Evolutionary conservation across 1,139 yeast genomes (phyloP).

Genomic region (Maudiozyma humilis): DNA sequence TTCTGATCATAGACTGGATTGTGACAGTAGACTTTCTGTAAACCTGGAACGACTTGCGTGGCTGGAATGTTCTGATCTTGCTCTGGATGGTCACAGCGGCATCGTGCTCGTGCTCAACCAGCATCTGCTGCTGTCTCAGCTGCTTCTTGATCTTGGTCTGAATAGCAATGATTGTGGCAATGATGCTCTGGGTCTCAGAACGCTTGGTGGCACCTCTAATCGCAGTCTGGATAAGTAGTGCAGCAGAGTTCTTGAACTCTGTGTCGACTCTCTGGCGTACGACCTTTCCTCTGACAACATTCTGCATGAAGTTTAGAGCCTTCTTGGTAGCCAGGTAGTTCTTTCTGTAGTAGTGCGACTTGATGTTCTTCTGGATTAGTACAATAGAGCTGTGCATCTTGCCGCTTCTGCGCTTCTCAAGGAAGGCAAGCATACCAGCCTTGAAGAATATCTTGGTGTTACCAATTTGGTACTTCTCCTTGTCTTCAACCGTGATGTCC

Average conservation of each 20-base stretch:
- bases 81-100: slow-evolving; percentile 69
- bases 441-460: slow-evolving; percentile 91
- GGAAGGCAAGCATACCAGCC: slow-evolving; percentile 91
- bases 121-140: slow-evolving; percentile 46
- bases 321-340: slow-evolving; percentile 48
- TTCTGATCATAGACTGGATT: slow-evolving; percentile 73
- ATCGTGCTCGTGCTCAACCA: slow-evolving; percentile 42
- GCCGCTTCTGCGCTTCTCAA: slow-evolving; percentile 80
- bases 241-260: slow-evolving; percentile 58
- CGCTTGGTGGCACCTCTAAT: slow-evolving; percentile 63
- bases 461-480: slow-evolving; percentile 73
- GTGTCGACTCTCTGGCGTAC: slow-evolving; percentile 50
- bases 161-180: slow-evolving; percentile 47
- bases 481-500: slow-evolving; percentile 53
- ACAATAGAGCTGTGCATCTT: slow-evolving; percentile 76
- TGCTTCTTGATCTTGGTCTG: slow-evolving; percentile 70
- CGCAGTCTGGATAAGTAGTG: slow-evolving; percentile 63
- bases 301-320: slow-evolving; percentile 54
- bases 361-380: slow-evolving; percentile 78
- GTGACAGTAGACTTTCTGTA: slow-evolving; percentile 47
- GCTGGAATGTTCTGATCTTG: slow-evolving; percentile 27
- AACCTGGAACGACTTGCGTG: slow-evolving; percentile 22
- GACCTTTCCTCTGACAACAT: slow-evolving; percentile 54
- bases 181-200: slow-evolving; percentile 37
- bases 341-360: slow-evolving; percentile 58